Percentiles rank a stretch among this genome's conserved stretches.
Conservation (phyloP, 148 eudicot genomes). For the Hydrangea macrophylla region DNA sequence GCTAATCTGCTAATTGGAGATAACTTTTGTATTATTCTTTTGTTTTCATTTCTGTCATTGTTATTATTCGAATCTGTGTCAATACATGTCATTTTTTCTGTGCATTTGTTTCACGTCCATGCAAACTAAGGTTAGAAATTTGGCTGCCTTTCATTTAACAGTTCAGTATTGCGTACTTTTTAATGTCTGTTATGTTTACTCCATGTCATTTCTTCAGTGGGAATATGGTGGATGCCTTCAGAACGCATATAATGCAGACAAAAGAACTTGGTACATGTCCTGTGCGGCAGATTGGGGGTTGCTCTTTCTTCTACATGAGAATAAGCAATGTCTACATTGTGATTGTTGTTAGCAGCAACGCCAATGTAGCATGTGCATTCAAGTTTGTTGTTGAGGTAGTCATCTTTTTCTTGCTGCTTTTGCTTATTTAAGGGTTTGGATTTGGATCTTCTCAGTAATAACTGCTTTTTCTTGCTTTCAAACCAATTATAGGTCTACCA, state of each 20-base stretch:
- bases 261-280: constrained; percentile 99
- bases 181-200: constrained; percentile 10
- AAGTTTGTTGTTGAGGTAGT: constrained; percentile 96
- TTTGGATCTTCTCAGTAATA: too few relatives aligned
- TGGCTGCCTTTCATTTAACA: background rate
- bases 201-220: constrained; percentile 43
- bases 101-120: background rate
- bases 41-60: too few relatives aligned
- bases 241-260: constrained; percentile 96
- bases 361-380: constrained; percentile 99
- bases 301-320: constrained; percentile 96
- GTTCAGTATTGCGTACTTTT: background rate
- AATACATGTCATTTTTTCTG: background rate
- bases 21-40: too few relatives aligned
- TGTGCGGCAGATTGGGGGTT: constrained; percentile 97
- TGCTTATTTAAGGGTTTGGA: constrained; percentile 7
- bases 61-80: background rate
- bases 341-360: constrained; percentile 98
- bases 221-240: constrained; percentile 99
- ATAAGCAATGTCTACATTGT: constrained; percentile 98
- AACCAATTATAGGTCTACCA: background rate
- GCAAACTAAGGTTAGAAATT: background rate
- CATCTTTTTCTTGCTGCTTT: constrained; percentile 7
- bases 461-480: too few relatives aligned
- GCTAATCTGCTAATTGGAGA: too few relatives aligned